Evolutionary conservation across 805 yeast genomes (phyloP), one percentile per base, ranked within the genome.

Genomic region (Lipomyces mesembrius): DNA sequence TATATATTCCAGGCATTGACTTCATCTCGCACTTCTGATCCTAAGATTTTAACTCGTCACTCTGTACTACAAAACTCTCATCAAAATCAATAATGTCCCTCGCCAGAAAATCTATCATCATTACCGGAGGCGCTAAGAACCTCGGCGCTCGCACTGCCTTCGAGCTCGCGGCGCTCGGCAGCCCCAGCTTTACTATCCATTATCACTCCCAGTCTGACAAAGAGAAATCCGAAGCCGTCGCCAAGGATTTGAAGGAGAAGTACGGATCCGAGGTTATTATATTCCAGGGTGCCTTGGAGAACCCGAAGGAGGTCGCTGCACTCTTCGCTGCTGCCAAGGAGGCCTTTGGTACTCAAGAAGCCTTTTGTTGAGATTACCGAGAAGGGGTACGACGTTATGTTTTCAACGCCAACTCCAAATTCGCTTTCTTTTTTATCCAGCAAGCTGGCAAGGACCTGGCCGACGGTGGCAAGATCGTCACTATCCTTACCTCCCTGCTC

Each of bases 41-140:
- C 12, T 14, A 37, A 14, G 43, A 37, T 37, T 9, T 37, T 5
- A 12, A 37, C 43, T 12, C 43, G 6, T 37, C 43, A 12, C 43
- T 37, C 43, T 14, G 17, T 12, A 14, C 14, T 25, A 25, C 55
- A 25, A 5, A 1, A 29, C 61, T 14, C 53, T 4, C 27, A 49
- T 0, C 27, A 1, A 29, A 29, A 29, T 29, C 2, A 6, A 49
- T 2, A 12, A 52, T 52, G 55, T 25, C 55, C 9, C 55, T 74
- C 39, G 49, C 61, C 17, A 88, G 86, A 62, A 84, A 86, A 75
- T 79, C 82, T 60, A 87, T 84, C 9, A 60, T 86, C 46, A 82
- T 87, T 74, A 82, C 89, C 27, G 90, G 90, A 59, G 89, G 88
- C 49, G 83, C 83, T 71, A 87, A 86, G 80, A 86, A 86, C 75